A percentile compares a stretch with the other conserved stretches of the same genome.
Evolutionary conservation across 441 rosid species (phyloP).

Genomic region (Syzygium malaccense): DNA sequence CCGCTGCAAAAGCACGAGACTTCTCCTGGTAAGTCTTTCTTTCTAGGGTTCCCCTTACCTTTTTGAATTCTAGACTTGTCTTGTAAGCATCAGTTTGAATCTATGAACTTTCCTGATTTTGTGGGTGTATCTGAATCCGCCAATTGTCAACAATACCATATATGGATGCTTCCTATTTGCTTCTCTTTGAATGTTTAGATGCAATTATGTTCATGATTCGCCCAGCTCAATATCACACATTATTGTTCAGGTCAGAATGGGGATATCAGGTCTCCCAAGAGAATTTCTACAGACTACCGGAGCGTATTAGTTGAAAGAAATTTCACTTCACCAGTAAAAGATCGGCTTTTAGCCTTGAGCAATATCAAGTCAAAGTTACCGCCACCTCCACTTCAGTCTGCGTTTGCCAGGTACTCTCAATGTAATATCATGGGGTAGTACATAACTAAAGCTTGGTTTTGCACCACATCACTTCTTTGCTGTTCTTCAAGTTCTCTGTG

Average conservation of each 20-base stretch:
- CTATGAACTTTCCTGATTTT: not conserved
- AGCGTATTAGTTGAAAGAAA: conserved; percentile 91
- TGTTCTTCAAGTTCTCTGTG: not conserved
- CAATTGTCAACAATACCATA: not conserved
- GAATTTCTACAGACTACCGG: conserved; percentile 58
- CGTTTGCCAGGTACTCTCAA: conserved; percentile 82
- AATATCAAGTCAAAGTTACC: conserved; percentile 67
- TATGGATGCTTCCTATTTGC: not conserved
- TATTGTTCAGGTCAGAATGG: conserved; percentile 70
- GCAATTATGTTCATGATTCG: not conserved
- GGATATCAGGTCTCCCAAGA: conserved; percentile 84
- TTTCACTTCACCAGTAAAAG: conserved; percentile 93
- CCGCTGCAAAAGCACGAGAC: conserved; percentile 58
- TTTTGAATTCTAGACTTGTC: not conserved
- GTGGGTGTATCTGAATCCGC: not conserved
- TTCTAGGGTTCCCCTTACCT: not conserved
- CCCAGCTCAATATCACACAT: not conserved
- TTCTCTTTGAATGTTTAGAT: not conserved
- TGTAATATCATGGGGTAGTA: not conserved
- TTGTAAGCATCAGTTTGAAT: not conserved
- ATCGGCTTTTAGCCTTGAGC: conserved; percentile 62
- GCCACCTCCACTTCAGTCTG: conserved; percentile 91
- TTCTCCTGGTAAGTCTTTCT: conserved; percentile 37
- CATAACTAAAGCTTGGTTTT: not conserved
- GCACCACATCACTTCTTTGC: not conserved